Base-by-base conservation (phyloP, 2,329 filamentous ascomycete genomes). In the Verticillium dahliae region DNA sequence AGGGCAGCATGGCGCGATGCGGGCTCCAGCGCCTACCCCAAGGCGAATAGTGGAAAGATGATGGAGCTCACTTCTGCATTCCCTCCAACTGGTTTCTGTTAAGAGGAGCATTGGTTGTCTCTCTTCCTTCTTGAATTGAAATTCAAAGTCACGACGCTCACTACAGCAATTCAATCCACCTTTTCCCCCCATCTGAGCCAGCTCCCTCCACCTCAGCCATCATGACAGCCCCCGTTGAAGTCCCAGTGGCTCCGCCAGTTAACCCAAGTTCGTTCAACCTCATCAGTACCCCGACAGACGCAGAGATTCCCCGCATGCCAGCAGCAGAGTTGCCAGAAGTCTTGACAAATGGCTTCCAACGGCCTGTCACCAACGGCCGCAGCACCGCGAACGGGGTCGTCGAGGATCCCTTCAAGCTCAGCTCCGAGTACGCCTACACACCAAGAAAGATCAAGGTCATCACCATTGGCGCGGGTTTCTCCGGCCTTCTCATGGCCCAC, bases 401-500 rank as follows among this genome's bases (percentile, higher is more conserved):
- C 41, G 56, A 65, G 7, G 69, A 73, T 33, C 69, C 72, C 0
- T 73, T 72, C 58, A 63, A 65, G 57, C 68, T 73, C 1, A 66
- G 61, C 55, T 54, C 63, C 35, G 45, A 65, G 65, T 59, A 69
- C 60, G 71, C 71, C 3, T 73, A 73, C 52, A 69, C 69, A 11
- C 67, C 67, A 15, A 62, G 66, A 4, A 73, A 69, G 60, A 41
- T 74, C 60, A 73, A 70, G 59, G 72, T 74, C 7, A 64, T 74
- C 15, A 74, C 72, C 9, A 71, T 74, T 22, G 72, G 72, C 7
- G 72, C 72, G 2, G 71, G 71, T 2, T 72, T 73, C 61, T 72
- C 71, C 4, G 71, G 71, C 22, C 60, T 73, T 22, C 61, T 73
- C n/a, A 71, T 73, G 68, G 71, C 71, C 7, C 71, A 73, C 63